Evolutionary conservation across 768 basidiomycete genomes (phyloP).

Genomic region (Dioszegia aurantiaca): DNA sequence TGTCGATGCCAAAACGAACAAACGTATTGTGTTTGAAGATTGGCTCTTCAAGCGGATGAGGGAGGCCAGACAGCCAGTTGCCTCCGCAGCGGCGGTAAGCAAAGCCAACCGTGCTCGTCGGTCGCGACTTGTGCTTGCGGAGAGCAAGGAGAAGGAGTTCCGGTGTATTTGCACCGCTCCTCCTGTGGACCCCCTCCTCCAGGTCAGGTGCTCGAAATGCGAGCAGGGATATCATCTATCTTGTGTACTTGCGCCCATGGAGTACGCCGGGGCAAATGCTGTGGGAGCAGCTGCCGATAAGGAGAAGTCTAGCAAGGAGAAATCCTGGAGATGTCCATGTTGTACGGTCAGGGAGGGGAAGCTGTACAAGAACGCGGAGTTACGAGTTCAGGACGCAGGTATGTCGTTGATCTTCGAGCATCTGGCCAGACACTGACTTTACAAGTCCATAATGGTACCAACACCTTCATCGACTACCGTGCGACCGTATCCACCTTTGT

Average conservation of each 20-base stretch:
- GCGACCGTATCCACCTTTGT: slow-evolving; percentile 27
- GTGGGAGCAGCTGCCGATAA: background rate
- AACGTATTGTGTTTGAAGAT: slow-evolving; percentile 29
- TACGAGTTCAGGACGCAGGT: slow-evolving; percentile 37
- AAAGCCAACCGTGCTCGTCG: slow-evolving; percentile 19
- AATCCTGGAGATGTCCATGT: slow-evolving; percentile 46
- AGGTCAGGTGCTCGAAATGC: slow-evolving; percentile 34
- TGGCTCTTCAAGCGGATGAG: slow-evolving; percentile 32
- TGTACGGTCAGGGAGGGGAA: slow-evolving; percentile 44
- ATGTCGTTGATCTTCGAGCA: slow-evolving; percentile 7
- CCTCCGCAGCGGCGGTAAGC: slow-evolving; percentile 4
- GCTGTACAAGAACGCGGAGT: slow-evolving; percentile 32
- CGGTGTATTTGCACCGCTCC: slow-evolving; percentile 31
- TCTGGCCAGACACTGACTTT: background rate
- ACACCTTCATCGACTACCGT: slow-evolving; percentile 36
- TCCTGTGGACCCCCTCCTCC: slow-evolving; percentile 20
- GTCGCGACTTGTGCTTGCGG: slow-evolving; percentile 32
- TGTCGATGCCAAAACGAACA: slow-evolving; percentile 16
- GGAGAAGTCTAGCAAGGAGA: slow-evolving; percentile 8
- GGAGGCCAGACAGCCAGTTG: slow-evolving; percentile 22
- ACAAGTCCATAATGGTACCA: slow-evolving; percentile 30
- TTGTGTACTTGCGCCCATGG: slow-evolving; percentile 36
- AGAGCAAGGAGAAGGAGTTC: slow-evolving; percentile 26
- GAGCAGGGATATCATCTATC: slow-evolving; percentile 41
- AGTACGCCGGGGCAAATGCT: slow-evolving; percentile 15